Base-by-base conservation (phyloP, 345 rosid species). In the Gossypium anomalum region DNA sequence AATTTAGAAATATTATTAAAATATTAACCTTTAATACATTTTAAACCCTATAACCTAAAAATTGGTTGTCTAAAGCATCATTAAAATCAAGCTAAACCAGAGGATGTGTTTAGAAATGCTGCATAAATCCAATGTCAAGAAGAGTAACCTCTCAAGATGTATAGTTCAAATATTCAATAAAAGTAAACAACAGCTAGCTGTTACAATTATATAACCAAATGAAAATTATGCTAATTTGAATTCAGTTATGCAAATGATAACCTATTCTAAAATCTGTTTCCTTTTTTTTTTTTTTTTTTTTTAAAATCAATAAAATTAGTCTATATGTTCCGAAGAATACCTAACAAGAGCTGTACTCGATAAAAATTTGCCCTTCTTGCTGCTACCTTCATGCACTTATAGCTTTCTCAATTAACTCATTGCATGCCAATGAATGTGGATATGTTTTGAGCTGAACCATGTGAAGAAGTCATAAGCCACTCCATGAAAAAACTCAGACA, bases 141-240 rank as follows among this genome's bases (percentile, higher is more conserved):
- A 65, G 4, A 9, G 25, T 4, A 52, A 17, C 47, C 45, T 29
- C 60, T 5, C 47, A 52, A 70, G 23, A 29, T 29, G 41, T 52
- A 52, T 51, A 52, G 29, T 61, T 47, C 56, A 48, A 29, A 49
- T 48, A 20, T 70, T 51, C 45, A 19, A 52, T 34, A 45, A 12
- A 62, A 19, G 61, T 20, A 61, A 52, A 77, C 10, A 71, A 64
- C 71, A 55, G 65, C 48, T 62, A 72, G 9, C 55, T 48, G 70
- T 77, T 80, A 80, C 82, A 85, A 69, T 58, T 70, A 74, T 67
- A 81, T 68, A 71, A 51, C 16, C 64, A 82, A 67, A 61, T 67
- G 79, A 61, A 64, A 78, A 74, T 59, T 8, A 55, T 47, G 68
- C 66, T 77, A 75, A 45, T 53, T 73, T 79, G 56, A 76, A 65